Evolutionary conservation across 305 asterid genomes (phyloP).

Genomic region (Salvia sclarea): DNA sequence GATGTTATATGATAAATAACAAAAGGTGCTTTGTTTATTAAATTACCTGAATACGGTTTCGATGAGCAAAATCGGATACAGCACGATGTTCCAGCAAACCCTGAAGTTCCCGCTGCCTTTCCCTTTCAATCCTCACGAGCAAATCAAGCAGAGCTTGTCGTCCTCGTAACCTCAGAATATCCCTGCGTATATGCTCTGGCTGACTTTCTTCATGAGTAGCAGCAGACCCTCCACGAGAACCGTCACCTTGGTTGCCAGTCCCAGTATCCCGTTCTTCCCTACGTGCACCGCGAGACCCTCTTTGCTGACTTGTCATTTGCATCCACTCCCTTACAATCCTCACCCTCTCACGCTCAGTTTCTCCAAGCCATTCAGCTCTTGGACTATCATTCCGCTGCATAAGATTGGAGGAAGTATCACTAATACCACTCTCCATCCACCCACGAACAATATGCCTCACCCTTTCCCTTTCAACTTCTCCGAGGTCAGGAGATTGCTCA

Average conservation of each 20-base stretch:
- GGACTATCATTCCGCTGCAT: conserved; percentile 64
- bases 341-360: conserved; percentile 92
- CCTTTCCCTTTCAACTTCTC: conserved; percentile 86
- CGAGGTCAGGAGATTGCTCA: conserved; percentile 84
- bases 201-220: conserved; percentile 66
- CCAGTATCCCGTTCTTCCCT: conserved; percentile 55
- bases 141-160: conserved; percentile 85
- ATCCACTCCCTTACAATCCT: conserved; percentile 92
- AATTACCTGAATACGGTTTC: conserved; percentile 84
- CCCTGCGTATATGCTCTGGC: conserved; percentile 81
- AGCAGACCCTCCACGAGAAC: conserved; percentile 49
- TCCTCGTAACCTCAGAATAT: conserved; percentile 81
- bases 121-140: conserved; percentile 81
- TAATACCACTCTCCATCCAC: conserved; percentile 93
- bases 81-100: conserved; percentile 86
- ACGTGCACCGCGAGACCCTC: conserved; percentile 58
- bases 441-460: conserved; percentile 96
- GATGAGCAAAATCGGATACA: conserved; percentile 92
- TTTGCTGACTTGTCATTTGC: conserved; percentile 93
- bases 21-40: not conserved
- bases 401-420: conserved; percentile 62
- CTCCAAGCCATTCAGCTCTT: conserved; percentile 90
- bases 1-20: conserved; percentile 1
- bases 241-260: conserved; percentile 48
- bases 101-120: conserved; percentile 82